phyloP scores from a whole-genome alignment of 305 asterid species.

The Solanum hybrid region DNA sequence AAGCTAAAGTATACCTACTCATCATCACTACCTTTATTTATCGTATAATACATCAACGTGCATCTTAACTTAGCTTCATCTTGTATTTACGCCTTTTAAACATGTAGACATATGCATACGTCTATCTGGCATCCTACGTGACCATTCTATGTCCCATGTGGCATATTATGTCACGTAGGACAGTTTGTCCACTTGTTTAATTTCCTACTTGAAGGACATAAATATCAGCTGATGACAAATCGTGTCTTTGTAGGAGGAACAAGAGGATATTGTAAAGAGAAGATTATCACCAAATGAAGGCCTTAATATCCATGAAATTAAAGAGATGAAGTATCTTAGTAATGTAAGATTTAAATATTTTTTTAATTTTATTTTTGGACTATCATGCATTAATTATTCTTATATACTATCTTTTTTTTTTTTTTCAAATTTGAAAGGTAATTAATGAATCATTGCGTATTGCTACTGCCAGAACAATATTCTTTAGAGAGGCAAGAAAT shows the following conservation, averaged over 20 bases:
- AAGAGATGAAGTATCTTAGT: constrained; percentile 58
- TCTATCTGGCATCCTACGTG: not conserved
- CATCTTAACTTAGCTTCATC: fast-evolving
- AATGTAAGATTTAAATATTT: constrained; percentile 26
- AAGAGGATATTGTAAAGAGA: constrained; percentile 50
- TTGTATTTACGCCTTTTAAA: not conserved
- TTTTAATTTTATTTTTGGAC: not conserved
- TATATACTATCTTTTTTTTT: too few species aligned
- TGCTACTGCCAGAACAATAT: constrained; percentile 40
- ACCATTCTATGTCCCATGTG: not conserved
- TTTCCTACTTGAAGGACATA: not conserved
- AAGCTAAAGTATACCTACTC: constrained; percentile 47
- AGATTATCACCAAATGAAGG: constrained; percentile 43
- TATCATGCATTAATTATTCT: not conserved
- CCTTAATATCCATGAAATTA: constrained; percentile 43
- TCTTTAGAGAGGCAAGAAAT: constrained; percentile 61
- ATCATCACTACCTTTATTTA: not conserved
- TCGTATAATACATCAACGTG: not conserved
- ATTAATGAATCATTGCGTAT: constrained; percentile 73
- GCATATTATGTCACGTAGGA: not conserved
- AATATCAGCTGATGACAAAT: not conserved
- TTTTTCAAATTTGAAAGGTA: constrained; percentile 24
- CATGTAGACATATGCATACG: not conserved
- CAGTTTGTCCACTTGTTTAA: not conserved
- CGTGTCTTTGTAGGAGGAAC: constrained; percentile 43